Percentiles rank a stretch among this genome's conserved stretches.
Evolutionary conservation across 257 asterid species (phyloP).

Genomic region (Lycium barbarum): DNA sequence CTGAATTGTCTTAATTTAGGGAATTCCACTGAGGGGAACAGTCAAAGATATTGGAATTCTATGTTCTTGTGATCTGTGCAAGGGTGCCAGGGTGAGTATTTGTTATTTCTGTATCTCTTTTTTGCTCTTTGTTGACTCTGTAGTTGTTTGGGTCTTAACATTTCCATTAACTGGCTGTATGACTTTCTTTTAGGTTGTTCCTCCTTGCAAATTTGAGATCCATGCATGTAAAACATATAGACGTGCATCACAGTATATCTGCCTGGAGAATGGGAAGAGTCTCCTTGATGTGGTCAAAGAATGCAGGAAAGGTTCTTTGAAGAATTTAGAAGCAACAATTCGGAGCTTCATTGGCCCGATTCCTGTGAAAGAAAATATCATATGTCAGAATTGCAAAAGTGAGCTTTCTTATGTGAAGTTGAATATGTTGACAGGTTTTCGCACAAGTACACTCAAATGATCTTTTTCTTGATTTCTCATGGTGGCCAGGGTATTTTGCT

Average conservation of each 20-base stretch:
- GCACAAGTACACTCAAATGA: slow-evolving; percentile 27
- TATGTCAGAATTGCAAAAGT: slow-evolving; percentile 80
- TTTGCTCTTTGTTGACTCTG: slow-evolving; percentile 20
- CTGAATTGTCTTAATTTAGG: slow-evolving; percentile 24
- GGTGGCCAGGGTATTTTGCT: slow-evolving; percentile 68
- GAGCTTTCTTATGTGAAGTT: slow-evolving; percentile 38
- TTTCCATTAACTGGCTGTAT: neutral
- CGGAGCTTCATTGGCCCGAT: slow-evolving; percentile 78
- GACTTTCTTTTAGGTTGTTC: slow-evolving; percentile 61
- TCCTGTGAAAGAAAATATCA: slow-evolving; percentile 76
- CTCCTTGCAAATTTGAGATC: slow-evolving; percentile 93
- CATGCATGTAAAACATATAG: slow-evolving; percentile 94
- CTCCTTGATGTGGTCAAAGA: slow-evolving; percentile 95
- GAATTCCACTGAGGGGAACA: slow-evolving; percentile 69
- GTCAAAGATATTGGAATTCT: slow-evolving; percentile 84
- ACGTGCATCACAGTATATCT: slow-evolving; percentile 93
- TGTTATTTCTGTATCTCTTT: slow-evolving; percentile 30
- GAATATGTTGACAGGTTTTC: slow-evolving; percentile 28
- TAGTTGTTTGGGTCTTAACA: neutral
- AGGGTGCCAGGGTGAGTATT: slow-evolving; percentile 70
- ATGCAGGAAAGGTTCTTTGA: slow-evolving; percentile 73
- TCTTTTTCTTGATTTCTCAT: slow-evolving; percentile 33
- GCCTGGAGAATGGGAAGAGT: slow-evolving; percentile 93
- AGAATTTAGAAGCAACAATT: slow-evolving; percentile 74
- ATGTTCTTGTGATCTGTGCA: slow-evolving; percentile 88